These are phyloP conservation scores for Fraxinus excelsior DNA, from an alignment of 257 asterid species.

Conservation along the genomic window DNA sequence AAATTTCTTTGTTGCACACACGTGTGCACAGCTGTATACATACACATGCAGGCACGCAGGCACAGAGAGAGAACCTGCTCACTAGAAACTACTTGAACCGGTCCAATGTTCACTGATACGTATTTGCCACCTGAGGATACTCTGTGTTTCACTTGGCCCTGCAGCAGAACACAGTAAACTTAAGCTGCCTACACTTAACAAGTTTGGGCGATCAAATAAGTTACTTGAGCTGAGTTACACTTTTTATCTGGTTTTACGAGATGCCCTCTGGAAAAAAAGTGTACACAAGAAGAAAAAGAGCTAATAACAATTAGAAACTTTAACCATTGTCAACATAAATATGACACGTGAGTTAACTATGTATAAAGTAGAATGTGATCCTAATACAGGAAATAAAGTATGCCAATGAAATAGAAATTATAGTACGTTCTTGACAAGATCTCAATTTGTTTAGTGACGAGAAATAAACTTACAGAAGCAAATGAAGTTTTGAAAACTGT, in stretches of 20 bases:
- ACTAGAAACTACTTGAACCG: conserved; percentile 84
- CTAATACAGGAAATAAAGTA: too few species aligned
- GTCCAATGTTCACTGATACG: conserved; percentile 91
- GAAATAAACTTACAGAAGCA: not conserved
- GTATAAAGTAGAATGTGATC: not conserved
- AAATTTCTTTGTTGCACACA: not conserved
- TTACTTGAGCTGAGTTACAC: too few species aligned
- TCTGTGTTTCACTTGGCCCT: conserved; percentile 95
- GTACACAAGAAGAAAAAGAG: not conserved
- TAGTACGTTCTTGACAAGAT: too few species aligned
- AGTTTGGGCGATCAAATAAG: not conserved
- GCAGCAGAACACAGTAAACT: conserved; percentile 26
- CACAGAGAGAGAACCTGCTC: conserved; percentile 63
- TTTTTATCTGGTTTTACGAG: not conserved
- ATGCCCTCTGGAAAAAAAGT: not conserved
- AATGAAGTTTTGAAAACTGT: not conserved
- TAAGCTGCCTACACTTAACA: not conserved
- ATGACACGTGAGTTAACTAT: not conserved
- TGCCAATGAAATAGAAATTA: not conserved
- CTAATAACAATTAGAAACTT: not conserved
- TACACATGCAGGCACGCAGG: too few species aligned
- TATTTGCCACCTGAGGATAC: conserved; percentile 89
- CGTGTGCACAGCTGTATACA: too few species aligned
- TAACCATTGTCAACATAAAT: not conserved
- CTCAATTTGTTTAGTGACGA: not conserved